These are phyloP conservation scores for Penicillium freii DNA, from an alignment of 2,329 filamentous ascomycete species.

Conservation along the genomic window DNA sequence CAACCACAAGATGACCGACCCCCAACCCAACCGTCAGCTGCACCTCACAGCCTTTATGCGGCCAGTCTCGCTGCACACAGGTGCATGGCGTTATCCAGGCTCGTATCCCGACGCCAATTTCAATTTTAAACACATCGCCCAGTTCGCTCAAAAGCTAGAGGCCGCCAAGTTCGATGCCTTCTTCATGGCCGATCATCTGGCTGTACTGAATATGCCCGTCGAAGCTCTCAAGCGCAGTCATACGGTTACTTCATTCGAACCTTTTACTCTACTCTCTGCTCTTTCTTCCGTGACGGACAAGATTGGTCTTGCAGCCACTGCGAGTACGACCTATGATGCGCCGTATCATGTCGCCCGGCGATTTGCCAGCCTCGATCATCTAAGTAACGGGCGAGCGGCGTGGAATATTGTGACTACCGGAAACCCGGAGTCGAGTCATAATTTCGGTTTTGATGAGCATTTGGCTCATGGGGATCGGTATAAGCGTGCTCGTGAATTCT, in stretches of 20 bases:
- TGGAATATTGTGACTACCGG: conserved; percentile 58
- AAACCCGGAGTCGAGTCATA: conserved; percentile 54
- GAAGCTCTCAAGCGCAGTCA: conserved; percentile 59
- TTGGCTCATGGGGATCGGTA: conserved; percentile 52
- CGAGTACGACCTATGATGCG: conserved; percentile 54
- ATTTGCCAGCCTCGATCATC: conserved; percentile 53
- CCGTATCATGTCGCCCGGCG: conserved; percentile 55
- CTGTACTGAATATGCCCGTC: conserved; percentile 56
- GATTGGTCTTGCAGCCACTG: conserved; percentile 54
- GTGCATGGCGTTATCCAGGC: conserved; percentile 58
- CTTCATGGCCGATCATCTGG: conserved; percentile 57
- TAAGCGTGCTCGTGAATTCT: conserved; percentile 53
- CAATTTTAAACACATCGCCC: conserved; percentile 54
- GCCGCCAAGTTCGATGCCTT: conserved; percentile 57
- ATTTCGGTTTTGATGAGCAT: conserved; percentile 53
- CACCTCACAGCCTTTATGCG: conserved; percentile 61
- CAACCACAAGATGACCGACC: conserved; percentile 16
- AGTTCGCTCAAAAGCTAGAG: conserved; percentile 55
- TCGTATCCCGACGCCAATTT: conserved; percentile 59
- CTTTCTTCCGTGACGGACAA: conserved; percentile 50
- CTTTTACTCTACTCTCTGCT: conserved; percentile 54
- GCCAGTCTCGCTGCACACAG: conserved; percentile 56
- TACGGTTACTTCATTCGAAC: conserved; percentile 59
- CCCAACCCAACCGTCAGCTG: conserved; percentile 32
- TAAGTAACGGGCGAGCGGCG: conserved; percentile 50